Evolutionary conservation across 345 rosid genomes (phyloP).

Genomic region (Boechera stricta): DNA sequence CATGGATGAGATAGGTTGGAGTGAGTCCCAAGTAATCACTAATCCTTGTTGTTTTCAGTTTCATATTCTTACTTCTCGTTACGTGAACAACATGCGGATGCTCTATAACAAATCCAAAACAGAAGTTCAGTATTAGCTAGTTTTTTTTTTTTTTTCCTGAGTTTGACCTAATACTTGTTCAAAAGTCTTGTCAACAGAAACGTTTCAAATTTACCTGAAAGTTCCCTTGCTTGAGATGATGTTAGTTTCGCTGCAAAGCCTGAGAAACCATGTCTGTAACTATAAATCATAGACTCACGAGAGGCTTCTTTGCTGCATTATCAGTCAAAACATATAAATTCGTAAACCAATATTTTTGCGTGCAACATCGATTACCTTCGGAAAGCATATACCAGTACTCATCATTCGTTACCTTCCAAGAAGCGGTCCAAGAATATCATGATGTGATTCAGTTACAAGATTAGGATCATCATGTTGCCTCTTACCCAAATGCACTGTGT

Average conservation of each 20-base stretch:
- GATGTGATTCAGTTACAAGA: conserved; percentile 59
- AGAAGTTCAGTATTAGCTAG: background rate
- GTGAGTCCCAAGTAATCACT: conserved; percentile 68
- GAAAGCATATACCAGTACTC: background rate
- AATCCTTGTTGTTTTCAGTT: conserved; percentile 66
- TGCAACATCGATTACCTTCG: background rate
- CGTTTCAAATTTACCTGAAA: conserved; percentile 49
- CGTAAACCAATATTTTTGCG: background rate
- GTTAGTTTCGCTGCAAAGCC: conserved; percentile 80
- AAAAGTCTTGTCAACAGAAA: background rate
- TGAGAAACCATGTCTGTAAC: conserved; percentile 76
- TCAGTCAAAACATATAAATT: conserved; percentile 13
- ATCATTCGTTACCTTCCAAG: conserved; percentile 60
- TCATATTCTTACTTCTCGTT: conserved; percentile 59
- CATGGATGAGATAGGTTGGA: conserved; percentile 50
- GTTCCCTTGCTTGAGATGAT: conserved; percentile 58
- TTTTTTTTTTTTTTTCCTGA: too few species aligned
- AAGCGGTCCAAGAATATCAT: conserved; percentile 62
- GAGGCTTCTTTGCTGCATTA: conserved; percentile 63
- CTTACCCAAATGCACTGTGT: conserved; percentile 67
- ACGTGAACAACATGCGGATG: conserved; percentile 63
- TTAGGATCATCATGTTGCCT: conserved; percentile 57
- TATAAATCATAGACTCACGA: conserved; percentile 61
- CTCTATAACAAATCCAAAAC: conserved; percentile 41
- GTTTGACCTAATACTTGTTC: conserved; percentile 24